These are phyloP conservation scores for Aspergillus sp. DNA, from an alignment of 2,329 filamentous ascomycete genomes.

Conservation along the genomic window DNA sequence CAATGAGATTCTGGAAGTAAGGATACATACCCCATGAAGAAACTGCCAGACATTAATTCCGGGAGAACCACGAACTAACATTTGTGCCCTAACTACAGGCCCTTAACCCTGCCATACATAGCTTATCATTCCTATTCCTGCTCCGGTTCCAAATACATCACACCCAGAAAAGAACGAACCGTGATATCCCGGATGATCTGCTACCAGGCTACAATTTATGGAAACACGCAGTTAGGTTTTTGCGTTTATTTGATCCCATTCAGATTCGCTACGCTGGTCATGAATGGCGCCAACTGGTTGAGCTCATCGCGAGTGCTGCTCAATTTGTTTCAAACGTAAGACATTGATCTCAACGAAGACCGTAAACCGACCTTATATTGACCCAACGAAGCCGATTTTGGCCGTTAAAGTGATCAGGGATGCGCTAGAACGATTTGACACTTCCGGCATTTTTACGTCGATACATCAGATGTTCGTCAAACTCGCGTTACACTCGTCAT, in stretches of 20 bases:
- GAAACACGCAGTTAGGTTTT: constrained; percentile 50
- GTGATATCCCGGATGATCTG: constrained; percentile 39
- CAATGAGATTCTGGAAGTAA: constrained; percentile 27
- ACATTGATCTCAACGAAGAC: background rate
- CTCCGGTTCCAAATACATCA: constrained; percentile 51
- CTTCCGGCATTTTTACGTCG: constrained; percentile 44
- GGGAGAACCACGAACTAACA: constrained; percentile 1
- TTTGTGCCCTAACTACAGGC: constrained; percentile 18
- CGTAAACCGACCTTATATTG: background rate
- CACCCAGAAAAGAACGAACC: constrained; percentile 34
- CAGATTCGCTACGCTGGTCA: constrained; percentile 47
- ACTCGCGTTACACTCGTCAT: constrained; percentile 43
- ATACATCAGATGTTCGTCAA: constrained; percentile 43
- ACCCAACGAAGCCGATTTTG: constrained; percentile 33
- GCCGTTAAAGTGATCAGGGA: constrained; percentile 43
- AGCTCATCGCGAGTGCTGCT: constrained; percentile 31
- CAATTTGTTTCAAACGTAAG: constrained; percentile 37
- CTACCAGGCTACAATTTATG: constrained; percentile 49
- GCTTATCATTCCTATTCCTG: constrained; percentile 59
- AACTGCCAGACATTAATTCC: background rate
- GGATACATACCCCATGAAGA: background rate
- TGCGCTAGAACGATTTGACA: constrained; percentile 47
- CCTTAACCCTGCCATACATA: constrained; percentile 58
- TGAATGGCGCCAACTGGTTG: constrained; percentile 38
- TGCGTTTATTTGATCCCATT: constrained; percentile 53